Evolutionary conservation across 306 rosid species (phyloP).

Genomic region (Begonia fuchsioides): DNA sequence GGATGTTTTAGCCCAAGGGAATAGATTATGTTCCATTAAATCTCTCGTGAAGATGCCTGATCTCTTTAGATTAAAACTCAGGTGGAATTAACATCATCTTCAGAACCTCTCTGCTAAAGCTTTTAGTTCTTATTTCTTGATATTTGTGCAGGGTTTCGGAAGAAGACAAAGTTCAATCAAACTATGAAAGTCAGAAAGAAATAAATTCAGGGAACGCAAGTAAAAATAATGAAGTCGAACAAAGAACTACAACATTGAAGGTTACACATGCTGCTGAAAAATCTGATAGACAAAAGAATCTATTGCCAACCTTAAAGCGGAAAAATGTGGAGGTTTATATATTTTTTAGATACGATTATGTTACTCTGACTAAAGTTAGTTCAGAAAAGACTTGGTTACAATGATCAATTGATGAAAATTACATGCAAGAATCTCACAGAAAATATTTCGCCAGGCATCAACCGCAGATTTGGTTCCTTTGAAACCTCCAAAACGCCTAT

Average conservation of each 20-base stretch:
- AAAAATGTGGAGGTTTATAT: conserved; percentile 46
- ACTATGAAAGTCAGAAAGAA: conserved; percentile 25
- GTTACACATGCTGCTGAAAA: conserved; percentile 12
- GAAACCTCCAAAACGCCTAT: conserved; percentile 50
- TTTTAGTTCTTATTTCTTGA: conserved; percentile 6
- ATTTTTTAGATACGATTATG: not conserved
- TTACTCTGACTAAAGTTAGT: not conserved
- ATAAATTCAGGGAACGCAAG: conserved; percentile 13
- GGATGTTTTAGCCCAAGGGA: conserved; percentile 28
- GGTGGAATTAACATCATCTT: conserved; percentile 18
- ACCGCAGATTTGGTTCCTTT: conserved; percentile 34
- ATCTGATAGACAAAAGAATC: conserved; percentile 28
- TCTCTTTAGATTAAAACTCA: conserved; percentile 31
- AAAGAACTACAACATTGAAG: conserved; percentile 15
- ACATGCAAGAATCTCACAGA: conserved; percentile 1
- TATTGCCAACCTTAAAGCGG: conserved; percentile 35
- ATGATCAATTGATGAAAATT: conserved; percentile 2
- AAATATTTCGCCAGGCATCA: conserved; percentile 36
- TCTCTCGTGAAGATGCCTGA: conserved; percentile 25
- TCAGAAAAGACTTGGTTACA: conserved; percentile 1
- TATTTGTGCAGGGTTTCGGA: conserved; percentile 18
- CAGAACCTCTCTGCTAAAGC: conserved; percentile 1
- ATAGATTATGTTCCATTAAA: conserved; percentile 27
- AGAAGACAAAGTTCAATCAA: conserved; percentile 19
- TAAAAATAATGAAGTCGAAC: conserved; percentile 21